Conservation (phyloP, 73 alveolate genomes). For the Stentor coeruleus region DNA sequence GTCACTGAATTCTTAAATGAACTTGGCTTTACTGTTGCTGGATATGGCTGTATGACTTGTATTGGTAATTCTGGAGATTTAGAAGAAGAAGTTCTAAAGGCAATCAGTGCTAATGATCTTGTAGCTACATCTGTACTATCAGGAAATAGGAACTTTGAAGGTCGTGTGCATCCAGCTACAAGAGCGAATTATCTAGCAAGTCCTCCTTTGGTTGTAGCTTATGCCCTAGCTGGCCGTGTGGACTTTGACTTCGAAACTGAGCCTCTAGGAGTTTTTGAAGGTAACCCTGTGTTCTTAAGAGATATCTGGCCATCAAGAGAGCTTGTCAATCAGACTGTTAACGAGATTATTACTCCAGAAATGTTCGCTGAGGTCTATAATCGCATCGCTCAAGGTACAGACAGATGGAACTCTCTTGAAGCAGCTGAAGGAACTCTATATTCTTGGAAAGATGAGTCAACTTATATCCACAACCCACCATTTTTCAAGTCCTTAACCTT, state of each 20-base stretch:
- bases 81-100: constrained; percentile 62
- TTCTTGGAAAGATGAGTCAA: constrained; percentile 74
- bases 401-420: constrained; percentile 78
- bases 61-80: constrained; percentile 91
- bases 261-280: constrained; percentile 80
- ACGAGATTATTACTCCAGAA: constrained; percentile 66
- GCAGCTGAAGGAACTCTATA: constrained; percentile 70
- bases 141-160: constrained; percentile 90
- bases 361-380: constrained; percentile 78
- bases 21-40: constrained; percentile 80
- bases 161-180: constrained; percentile 89
- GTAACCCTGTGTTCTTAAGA: constrained; percentile 77
- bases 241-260: constrained; percentile 83
- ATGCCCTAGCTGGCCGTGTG: constrained; percentile 79
- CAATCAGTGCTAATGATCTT: constrained; percentile 63
- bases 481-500: constrained; percentile 67
- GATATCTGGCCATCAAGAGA: constrained; percentile 93
- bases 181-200: constrained; percentile 90
- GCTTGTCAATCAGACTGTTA: constrained; percentile 49
- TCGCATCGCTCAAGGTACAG: constrained; percentile 73
- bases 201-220: constrained; percentile 91
- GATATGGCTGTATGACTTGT: constrained; percentile 95
- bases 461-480: constrained; percentile 91
- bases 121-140: constrained; percentile 85
- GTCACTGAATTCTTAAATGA: constrained; percentile 46